Base-by-base conservation (phyloP, 257 asterid genomes). In the Euphrasia confusa region DNA sequence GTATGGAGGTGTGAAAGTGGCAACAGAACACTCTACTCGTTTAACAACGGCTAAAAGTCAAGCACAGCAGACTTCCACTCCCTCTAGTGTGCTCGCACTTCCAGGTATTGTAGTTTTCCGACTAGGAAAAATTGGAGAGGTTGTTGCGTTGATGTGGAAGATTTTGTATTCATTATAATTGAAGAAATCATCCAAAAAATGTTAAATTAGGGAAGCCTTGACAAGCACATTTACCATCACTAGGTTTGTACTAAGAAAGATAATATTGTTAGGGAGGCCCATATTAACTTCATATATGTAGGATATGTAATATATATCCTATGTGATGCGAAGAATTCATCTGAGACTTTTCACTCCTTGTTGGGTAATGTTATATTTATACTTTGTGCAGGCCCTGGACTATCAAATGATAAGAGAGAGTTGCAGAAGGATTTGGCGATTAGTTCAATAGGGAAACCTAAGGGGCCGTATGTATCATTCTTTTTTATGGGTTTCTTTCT, bases 21-120 rank as follows among this genome's bases (percentile, higher is more conserved):
- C 64, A 24, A 55, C 69, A 24, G 89, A 69, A 55, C 18, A 73
- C 40, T 60, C 82, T 62, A 67, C 52, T 52, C 81, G 70, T 18
- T 65, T 66, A 58, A 52, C 24, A 21, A 68, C 75, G 30, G 79
- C 80, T 55, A 83, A 79, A 77, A 69, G 49, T 74, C 77, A 81
- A 52, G 74, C 76, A n/a, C 78, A 71, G 64, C 79, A 74, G 66
- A 68, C 82, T 49, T 77, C 95, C 54, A 67, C 65, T 10, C 68
- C 81, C 7, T 81, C 92, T 54, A 77, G 75, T 75, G 86, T 64
- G 60, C 95, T 89, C 61, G 86, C 95, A 42, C 97, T 89, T 75
- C 86, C 97, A 66, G 99, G 99, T 91, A 79, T 62, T 62, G 11
- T 35, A 12, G 17, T 65, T 32, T 65, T 52, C 30, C 6, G 17